Evolutionary conservation across 2,329 filamentous ascomycete species (phyloP).

Genomic region (Phyllosticta capitalensis): DNA sequence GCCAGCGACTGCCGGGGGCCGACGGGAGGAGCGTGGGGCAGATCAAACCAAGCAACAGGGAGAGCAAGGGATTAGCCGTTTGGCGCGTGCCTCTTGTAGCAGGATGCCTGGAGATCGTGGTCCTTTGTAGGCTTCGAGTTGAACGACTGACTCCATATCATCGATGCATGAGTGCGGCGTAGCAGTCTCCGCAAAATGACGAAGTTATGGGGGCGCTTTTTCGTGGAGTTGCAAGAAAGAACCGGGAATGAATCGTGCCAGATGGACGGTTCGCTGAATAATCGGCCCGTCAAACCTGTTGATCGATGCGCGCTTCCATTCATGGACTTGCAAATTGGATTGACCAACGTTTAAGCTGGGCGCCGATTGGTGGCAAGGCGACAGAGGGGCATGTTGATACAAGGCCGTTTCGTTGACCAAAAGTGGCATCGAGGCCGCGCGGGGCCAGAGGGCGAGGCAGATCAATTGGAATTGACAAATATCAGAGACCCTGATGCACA

Average conservation of each 20-base stretch:
- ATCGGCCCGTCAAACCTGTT: neutral
- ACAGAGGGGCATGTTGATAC: neutral
- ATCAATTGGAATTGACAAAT: neutral
- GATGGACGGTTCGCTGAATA: neutral
- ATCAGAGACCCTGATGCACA: neutral
- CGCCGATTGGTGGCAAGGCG: neutral
- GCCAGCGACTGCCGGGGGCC: neutral
- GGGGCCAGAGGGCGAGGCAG: neutral
- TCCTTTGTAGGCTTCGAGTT: neutral
- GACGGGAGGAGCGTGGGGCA: neutral
- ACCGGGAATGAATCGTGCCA: neutral
- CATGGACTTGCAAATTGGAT: neutral
- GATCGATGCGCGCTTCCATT: neutral
- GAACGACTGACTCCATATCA: neutral
- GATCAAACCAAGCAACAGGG: neutral
- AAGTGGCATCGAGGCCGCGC: neutral
- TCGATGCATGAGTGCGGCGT: neutral
- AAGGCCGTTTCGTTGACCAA: neutral
- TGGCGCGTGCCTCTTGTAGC: neutral
- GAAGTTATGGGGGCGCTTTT: neutral
- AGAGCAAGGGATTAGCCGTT: neutral
- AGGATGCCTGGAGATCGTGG: neutral
- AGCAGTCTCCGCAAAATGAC: neutral
- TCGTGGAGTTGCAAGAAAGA: neutral
- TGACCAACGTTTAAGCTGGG: neutral